Conservation (phyloP, 768 basidiomycete species). For the Chalciporus sphaerocephalus region DNA sequence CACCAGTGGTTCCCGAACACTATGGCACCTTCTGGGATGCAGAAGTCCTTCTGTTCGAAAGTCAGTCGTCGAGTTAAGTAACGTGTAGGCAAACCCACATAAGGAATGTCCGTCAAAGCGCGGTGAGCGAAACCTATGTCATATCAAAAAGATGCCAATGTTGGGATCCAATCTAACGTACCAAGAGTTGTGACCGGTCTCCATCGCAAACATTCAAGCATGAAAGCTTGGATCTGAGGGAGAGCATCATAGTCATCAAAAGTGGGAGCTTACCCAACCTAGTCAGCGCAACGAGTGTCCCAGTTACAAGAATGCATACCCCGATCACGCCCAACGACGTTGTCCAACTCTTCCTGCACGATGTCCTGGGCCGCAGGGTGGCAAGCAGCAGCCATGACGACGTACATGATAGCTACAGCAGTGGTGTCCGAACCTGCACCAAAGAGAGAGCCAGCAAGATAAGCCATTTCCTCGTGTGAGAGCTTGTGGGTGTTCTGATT, state of each 20-base stretch:
- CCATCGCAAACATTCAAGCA: conserved; percentile 35
- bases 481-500: conserved; percentile 46
- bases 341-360: conserved; percentile 49
- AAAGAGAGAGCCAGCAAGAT: conserved; percentile 56
- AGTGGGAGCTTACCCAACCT: conserved; percentile 25
- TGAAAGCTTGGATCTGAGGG: conserved; percentile 32
- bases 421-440: conserved; percentile 61
- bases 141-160: too few relatives aligned
- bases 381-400: conserved; percentile 47
- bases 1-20: conserved; percentile 38
- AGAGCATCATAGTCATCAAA: conserved; percentile 31
- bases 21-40: conserved; percentile 35
- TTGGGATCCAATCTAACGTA: conserved; percentile 7
- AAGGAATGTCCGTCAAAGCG: conserved; percentile 30
- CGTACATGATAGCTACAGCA: conserved; percentile 46
- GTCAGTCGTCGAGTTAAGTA: not conserved
- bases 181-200: conserved; percentile 29
- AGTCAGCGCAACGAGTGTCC: not conserved
- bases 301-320: not conserved
- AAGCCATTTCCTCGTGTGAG: conserved; percentile 48
- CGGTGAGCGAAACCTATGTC: conserved; percentile 2
- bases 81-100: conserved; percentile 4
- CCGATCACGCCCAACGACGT: conserved; percentile 39
- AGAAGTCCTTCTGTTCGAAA: conserved; percentile 28
- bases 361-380: conserved; percentile 45